Percentiles rank a stretch among this genome's conserved stretches.
Conservation (phyloP, 129 eudicot genomes). For the Deinandra increscens region DNA sequence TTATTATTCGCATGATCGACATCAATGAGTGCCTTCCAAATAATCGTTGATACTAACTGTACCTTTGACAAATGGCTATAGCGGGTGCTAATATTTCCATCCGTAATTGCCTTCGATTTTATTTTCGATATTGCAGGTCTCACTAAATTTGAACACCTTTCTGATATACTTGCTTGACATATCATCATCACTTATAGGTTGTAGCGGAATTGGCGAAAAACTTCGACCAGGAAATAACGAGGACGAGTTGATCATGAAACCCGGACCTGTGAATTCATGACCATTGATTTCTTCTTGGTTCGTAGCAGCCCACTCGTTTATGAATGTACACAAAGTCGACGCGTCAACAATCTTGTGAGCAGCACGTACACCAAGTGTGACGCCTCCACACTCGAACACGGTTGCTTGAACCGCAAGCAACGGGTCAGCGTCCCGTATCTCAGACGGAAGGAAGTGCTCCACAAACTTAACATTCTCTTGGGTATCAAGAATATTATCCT, state of each 20-base stretch:
- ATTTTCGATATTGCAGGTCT: background rate
- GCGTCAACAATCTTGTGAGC: conserved; percentile 1
- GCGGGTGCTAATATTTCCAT: too few relatives aligned
- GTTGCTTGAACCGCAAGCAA: background rate
- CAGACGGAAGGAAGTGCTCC: background rate
- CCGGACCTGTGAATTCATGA: background rate
- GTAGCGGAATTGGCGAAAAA: background rate
- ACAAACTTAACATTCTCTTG: background rate
- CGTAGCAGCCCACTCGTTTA: background rate
- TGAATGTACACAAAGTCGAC: background rate
- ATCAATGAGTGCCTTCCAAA: background rate
- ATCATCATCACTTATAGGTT: background rate
- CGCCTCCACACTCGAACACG: background rate
- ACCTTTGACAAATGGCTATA: background rate
- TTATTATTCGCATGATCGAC: background rate
- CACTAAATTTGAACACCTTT: background rate
- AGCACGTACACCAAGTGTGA: background rate
- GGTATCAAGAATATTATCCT: background rate
- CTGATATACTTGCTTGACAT: background rate
- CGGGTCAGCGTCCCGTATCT: background rate
- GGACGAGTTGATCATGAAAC: background rate
- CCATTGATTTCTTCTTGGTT: background rate
- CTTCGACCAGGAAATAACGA: background rate
- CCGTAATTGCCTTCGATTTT: background rate
- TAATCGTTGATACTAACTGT: background rate